A percentile compares a stretch with the other conserved stretches of the same genome.
Evolutionary conservation across 441 rosid species (phyloP).

Genomic region (Omphalea diandra): DNA sequence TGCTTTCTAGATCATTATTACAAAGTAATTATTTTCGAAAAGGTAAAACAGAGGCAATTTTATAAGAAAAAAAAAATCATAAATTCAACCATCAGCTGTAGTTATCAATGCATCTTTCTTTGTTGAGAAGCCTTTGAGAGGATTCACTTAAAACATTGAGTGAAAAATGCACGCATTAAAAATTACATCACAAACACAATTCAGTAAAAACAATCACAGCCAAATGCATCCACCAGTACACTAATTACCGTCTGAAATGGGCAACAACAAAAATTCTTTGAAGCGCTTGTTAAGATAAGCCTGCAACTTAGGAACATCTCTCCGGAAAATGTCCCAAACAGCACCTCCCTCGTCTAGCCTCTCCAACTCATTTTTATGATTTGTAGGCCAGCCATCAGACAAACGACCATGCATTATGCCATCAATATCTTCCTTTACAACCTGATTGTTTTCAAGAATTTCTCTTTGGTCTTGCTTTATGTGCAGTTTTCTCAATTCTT

Average conservation of each 20-base stretch:
- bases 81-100: neutral
- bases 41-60: neutral
- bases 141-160: neutral
- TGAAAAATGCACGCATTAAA: neutral
- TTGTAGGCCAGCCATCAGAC: slow-evolving; percentile 24
- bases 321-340: slow-evolving; percentile 87
- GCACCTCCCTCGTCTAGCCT: slow-evolving; percentile 58
- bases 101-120: neutral
- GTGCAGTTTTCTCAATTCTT: slow-evolving; percentile 43
- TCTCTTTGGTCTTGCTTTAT: slow-evolving; percentile 60
- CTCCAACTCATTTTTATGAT: slow-evolving; percentile 25
- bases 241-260: slow-evolving; percentile 54
- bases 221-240: neutral
- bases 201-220: neutral
- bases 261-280: slow-evolving; percentile 57
- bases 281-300: slow-evolving; percentile 61
- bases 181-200: neutral
- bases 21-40: neutral
- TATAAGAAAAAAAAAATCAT: neutral
- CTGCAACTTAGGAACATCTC: slow-evolving; percentile 70
- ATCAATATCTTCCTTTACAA: slow-evolving; percentile 21
- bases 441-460: slow-evolving; percentile 33
- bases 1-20: neutral
- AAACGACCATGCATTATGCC: slow-evolving; percentile 8
- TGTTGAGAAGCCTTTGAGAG: too few species aligned